Conservation (phyloP, 768 basidiomycete species). For the Pleurotus eryngii region DNA sequence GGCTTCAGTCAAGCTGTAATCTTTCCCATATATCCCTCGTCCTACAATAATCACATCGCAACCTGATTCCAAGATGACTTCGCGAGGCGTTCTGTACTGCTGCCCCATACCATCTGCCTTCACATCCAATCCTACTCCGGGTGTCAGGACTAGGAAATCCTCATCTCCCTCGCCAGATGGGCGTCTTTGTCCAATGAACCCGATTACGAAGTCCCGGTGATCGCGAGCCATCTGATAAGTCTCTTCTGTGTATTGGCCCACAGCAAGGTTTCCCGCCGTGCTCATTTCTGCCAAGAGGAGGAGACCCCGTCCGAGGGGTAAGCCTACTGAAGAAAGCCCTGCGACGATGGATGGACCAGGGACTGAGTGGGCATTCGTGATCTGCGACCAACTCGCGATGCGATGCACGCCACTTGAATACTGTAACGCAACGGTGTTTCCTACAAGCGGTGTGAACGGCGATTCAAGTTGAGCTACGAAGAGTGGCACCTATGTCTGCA, state of each 20-base stretch:
- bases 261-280: conserved; percentile 80
- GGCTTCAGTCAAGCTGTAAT: conserved; percentile 36
- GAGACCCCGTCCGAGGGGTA: conserved; percentile 81
- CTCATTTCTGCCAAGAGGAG: conserved; percentile 97
- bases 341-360: conserved; percentile 93
- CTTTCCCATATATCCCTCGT: conserved; percentile 83
- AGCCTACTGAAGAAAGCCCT: conserved; percentile 85
- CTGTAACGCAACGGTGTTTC: conserved; percentile 94
- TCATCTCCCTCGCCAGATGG: conserved; percentile 63
- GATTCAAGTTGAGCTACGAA: not conserved
- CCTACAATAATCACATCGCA: conserved; percentile 98
- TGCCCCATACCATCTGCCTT: conserved; percentile 89
- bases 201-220: conserved; percentile 86
- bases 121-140: conserved; percentile 82
- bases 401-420: conserved; percentile 91
- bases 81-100: conserved; percentile 86
- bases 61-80: conserved; percentile 78
- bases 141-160: conserved; percentile 90
- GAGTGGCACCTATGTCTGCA: conserved; percentile 85
- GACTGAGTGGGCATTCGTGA: conserved; percentile 95
- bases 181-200: conserved; percentile 89
- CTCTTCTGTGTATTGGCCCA: conserved; percentile 76
- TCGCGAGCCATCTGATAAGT: conserved; percentile 86
- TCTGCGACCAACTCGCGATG: conserved; percentile 93
- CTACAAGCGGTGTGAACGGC: conserved; percentile 38